These are phyloP conservation scores for Phytophthora chlamydospora DNA, from an alignment of 352 stramenopile species.

Conservation along the genomic window DNA sequence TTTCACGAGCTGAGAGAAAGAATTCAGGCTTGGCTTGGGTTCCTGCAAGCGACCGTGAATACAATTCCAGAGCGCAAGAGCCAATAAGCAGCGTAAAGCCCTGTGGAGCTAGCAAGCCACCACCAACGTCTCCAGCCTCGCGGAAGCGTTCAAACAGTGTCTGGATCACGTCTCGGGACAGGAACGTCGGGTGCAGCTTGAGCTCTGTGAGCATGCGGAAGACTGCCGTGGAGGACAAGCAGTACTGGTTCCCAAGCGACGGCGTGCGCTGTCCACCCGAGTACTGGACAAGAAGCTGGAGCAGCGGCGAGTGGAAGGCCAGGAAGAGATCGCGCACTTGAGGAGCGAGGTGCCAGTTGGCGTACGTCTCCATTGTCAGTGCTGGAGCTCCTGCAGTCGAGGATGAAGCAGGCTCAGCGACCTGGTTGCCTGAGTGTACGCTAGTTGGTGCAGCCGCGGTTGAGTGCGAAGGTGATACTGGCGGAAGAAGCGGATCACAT, in stretches of 20 bases:
- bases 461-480: constrained; percentile 26
- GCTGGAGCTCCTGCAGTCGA: not conserved
- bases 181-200: constrained; percentile 58
- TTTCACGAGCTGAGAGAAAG: constrained; percentile 63
- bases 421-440: not conserved
- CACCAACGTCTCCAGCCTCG: constrained; percentile 22
- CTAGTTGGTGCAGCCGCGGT: constrained; percentile 3
- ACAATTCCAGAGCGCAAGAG: constrained; percentile 65
- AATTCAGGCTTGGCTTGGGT: constrained; percentile 29
- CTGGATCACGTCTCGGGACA: constrained; percentile 58
- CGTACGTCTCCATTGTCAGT: constrained; percentile 40
- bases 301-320: constrained; percentile 53
- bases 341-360: constrained; percentile 54
- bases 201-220: constrained; percentile 66
- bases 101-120: constrained; percentile 45
- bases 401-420: constrained; percentile 2
- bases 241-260: constrained; percentile 54
- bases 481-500: constrained; percentile 62
- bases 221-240: constrained; percentile 42
- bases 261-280: constrained; percentile 49
- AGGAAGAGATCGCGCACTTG: constrained; percentile 74
- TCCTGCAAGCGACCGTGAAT: constrained; percentile 34
- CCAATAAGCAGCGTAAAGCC: constrained; percentile 67
- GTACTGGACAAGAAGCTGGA: constrained; percentile 64
- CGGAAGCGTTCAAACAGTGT: constrained; percentile 50